Conservation (phyloP, 306 rosid genomes). For the Trifolium fragiferum region DNA sequence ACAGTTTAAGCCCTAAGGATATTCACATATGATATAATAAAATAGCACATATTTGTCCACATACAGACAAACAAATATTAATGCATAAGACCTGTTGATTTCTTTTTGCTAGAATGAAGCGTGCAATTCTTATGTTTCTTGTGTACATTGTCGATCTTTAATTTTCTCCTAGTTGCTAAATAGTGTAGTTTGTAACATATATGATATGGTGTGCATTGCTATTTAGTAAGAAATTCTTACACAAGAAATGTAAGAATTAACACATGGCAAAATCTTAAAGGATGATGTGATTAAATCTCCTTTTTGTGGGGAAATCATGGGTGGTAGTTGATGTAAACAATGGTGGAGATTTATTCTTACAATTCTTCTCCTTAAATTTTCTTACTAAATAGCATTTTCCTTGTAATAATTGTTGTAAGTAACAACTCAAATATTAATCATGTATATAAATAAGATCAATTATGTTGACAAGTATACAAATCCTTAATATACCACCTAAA, state of each 20-base stretch:
- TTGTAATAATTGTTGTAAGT: not conserved
- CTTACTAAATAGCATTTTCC: too few species aligned
- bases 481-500: not conserved
- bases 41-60: not conserved
- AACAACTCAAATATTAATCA: not conserved
- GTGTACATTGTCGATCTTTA: not conserved
- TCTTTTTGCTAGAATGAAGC: constrained; percentile 13
- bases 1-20: not conserved
- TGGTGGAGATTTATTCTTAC: too few species aligned
- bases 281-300: too few species aligned
- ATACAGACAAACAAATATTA: not conserved
- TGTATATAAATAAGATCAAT: not conserved
- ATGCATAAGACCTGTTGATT: not conserved
- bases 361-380: too few species aligned
- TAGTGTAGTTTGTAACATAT: constrained; percentile 3
- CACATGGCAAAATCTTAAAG: too few species aligned
- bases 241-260: too few species aligned
- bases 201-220: not conserved
- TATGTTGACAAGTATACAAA: not conserved
- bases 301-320: too few species aligned
- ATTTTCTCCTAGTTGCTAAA: not conserved
- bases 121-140: not conserved
- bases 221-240: too few species aligned
- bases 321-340: too few species aligned
- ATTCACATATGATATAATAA: not conserved